Percentiles rank a stretch among this genome's conserved stretches.
Conservation (phyloP, 2,329 filamentous ascomycete species). For the Westerdykella aurantiaca region DNA sequence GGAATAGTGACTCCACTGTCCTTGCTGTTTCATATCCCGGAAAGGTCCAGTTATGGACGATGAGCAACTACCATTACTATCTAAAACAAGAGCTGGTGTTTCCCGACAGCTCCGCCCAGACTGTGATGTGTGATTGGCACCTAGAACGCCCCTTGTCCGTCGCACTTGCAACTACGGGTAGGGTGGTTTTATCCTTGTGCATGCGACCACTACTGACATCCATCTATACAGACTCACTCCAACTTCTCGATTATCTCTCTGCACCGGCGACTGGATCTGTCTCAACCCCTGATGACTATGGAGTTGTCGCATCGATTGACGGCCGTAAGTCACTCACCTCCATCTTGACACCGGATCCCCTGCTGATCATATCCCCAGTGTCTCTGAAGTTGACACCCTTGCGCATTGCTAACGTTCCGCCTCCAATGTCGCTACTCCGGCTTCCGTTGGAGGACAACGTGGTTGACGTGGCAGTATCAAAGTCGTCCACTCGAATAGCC, state of each 20-base stretch:
- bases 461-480: constrained; percentile 67
- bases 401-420: constrained; percentile 76
- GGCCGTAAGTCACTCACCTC: constrained; percentile 49
- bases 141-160: constrained; percentile 74
- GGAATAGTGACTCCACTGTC: constrained; percentile 91
- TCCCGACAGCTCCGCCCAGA: constrained; percentile 13
- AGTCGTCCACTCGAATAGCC: constrained; percentile 49
- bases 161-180: constrained; percentile 43
- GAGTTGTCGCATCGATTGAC: constrained; percentile 77
- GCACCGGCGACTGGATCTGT: constrained; percentile 64
- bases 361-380: constrained; percentile 30
- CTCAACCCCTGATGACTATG: constrained; percentile 66
- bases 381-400: constrained; percentile 80
- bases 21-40: constrained; percentile 72
- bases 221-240: constrained; percentile 41
- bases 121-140: constrained; percentile 59
- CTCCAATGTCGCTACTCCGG: constrained; percentile 84
- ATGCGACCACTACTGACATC: not conserved
- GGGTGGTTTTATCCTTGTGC: not conserved
- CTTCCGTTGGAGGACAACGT: constrained; percentile 57
- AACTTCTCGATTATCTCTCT: constrained; percentile 63
- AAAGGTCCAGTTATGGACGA: constrained; percentile 89
- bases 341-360: not conserved
- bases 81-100: constrained; percentile 75
- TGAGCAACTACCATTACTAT: constrained; percentile 97